phyloP scores from a whole-genome alignment of 2,329 filamentous ascomycete species.

The Exophiala xenobiotica region DNA sequence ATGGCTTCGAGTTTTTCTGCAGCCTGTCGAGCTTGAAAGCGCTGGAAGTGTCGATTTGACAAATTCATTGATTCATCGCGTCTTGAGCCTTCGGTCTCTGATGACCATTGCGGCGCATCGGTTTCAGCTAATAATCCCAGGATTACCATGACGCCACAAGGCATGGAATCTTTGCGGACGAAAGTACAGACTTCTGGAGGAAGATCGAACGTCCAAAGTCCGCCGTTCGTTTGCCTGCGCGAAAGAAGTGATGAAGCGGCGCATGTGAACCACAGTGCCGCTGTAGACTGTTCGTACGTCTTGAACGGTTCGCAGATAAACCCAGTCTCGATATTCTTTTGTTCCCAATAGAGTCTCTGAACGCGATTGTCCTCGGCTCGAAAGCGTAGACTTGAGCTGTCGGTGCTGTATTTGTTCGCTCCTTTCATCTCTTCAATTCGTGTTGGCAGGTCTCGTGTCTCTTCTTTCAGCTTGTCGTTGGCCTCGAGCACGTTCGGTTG shows the following conservation, averaged over 20 bases:
- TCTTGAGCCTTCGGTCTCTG: conserved; percentile 6
- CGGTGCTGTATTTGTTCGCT: conserved; percentile 25
- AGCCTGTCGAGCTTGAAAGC: conserved; percentile 25
- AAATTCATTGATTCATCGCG: conserved; percentile 18
- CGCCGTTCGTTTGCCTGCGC: conserved; percentile 23
- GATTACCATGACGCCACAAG: conserved; percentile 34
- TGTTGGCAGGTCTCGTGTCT: conserved; percentile 22
- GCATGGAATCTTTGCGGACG: conserved; percentile 31
- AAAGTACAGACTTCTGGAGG: conserved; percentile 29
- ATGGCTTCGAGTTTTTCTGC: conserved; percentile 27
- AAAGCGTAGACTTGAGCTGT: conserved; percentile 33
- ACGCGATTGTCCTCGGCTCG: conserved; percentile 30
- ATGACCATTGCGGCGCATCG: conserved; percentile 33
- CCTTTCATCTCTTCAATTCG: conserved; percentile 29
- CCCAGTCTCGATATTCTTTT: conserved; percentile 29
- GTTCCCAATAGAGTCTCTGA: conserved; percentile 31
- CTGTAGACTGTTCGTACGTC: conserved; percentile 15
- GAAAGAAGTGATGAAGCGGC: conserved; percentile 29
- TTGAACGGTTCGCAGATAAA: conserved; percentile 20
- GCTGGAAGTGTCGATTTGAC: conserved; percentile 21
- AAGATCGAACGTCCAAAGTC: conserved; percentile 31
- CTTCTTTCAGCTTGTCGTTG: conserved; percentile 20
- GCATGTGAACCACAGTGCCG: conserved; percentile 33
- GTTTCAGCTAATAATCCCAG: conserved; percentile 31
- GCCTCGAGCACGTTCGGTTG: conserved; percentile 26